Percentiles rank a stretch among this genome's conserved stretches.
Evolutionary conservation across 129 eudicot species (phyloP).

Genomic region (Gnaphalium uliginosum): DNA sequence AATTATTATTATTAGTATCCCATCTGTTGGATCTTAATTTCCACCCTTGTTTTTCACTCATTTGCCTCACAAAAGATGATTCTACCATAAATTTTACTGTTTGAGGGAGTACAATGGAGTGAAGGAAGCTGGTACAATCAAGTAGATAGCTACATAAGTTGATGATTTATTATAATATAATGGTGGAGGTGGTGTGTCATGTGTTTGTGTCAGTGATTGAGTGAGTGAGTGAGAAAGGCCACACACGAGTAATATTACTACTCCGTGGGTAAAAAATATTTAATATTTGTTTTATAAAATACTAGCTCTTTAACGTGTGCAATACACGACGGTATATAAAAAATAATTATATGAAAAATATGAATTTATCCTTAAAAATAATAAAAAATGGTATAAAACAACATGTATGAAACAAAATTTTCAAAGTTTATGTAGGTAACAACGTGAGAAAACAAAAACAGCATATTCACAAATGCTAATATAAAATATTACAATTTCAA

Average conservation of each 20-base stretch:
- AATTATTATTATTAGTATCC: no score
- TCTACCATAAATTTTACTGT: slow-evolving; percentile 42
- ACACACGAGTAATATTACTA: background rate
- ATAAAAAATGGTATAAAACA: no score
- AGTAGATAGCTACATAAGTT: background rate
- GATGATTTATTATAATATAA: background rate
- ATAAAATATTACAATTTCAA: no score
- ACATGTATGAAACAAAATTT: no score
- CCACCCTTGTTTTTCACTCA: slow-evolving; percentile 60
- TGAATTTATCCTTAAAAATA: no score
- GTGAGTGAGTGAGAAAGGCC: background rate
- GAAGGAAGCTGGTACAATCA: background rate
- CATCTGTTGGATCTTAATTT: slow-evolving; percentile 46
- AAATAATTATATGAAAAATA: no score
- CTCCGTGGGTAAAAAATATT: background rate
- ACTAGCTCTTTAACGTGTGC: no score
- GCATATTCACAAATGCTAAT: no score
- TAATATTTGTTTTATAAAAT: no score
- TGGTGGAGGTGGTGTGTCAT: slow-evolving; percentile 23
- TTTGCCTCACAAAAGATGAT: slow-evolving; percentile 60
- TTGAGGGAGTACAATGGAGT: background rate
- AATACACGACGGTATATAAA: no score
- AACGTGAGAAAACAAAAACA: no score
- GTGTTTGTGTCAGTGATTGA: background rate
- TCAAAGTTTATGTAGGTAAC: no score